A percentile compares a stretch with the other conserved stretches of the same genome.
Evolutionary conservation across 164 flowering plant genomes (phyloP).

Genomic region (Amborella trichopoda): DNA sequence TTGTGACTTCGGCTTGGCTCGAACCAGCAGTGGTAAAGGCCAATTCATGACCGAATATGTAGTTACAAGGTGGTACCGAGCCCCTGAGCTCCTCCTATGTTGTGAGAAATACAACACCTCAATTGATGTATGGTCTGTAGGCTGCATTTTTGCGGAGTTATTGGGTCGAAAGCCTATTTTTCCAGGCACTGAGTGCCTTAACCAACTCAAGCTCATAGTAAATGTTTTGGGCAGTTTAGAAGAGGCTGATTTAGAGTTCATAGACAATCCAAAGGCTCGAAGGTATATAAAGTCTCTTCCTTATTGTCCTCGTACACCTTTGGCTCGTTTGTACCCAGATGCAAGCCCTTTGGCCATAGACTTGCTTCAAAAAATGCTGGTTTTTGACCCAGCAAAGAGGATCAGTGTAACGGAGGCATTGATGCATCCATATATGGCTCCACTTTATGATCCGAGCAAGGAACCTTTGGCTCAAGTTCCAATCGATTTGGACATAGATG

Average conservation of each 20-base stretch:
- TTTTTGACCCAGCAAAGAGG: conserved; percentile 85
- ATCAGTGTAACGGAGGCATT: conserved; percentile 79
- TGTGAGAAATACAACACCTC: conserved; percentile 90
- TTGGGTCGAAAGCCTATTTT: conserved; percentile 86
- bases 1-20: conserved; percentile 92
- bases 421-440: conserved; percentile 80
- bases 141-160: conserved; percentile 91
- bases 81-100: conserved; percentile 91
- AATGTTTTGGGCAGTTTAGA: conserved; percentile 74
- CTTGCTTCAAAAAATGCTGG: conserved; percentile 68
- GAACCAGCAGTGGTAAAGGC: conserved; percentile 60
- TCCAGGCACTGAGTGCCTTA: conserved; percentile 87
- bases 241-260: conserved; percentile 62
- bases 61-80: conserved; percentile 94
- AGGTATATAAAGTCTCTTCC: conserved; percentile 62
- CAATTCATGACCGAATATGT: conserved; percentile 98
- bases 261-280: conserved; percentile 75
- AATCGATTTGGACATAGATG: conserved; percentile 65
- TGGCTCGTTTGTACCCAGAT: conserved; percentile 53
- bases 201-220: conserved; percentile 78
- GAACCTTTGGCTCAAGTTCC: conserved; percentile 75
- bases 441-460: conserved; percentile 47
- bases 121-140: conserved; percentile 95
- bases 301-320: conserved; percentile 38
- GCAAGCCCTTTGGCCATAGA: conserved; percentile 80